Conservation (phyloP, 2,329 filamentous ascomycete genomes). For the Claviceps pazoutovae region DNA sequence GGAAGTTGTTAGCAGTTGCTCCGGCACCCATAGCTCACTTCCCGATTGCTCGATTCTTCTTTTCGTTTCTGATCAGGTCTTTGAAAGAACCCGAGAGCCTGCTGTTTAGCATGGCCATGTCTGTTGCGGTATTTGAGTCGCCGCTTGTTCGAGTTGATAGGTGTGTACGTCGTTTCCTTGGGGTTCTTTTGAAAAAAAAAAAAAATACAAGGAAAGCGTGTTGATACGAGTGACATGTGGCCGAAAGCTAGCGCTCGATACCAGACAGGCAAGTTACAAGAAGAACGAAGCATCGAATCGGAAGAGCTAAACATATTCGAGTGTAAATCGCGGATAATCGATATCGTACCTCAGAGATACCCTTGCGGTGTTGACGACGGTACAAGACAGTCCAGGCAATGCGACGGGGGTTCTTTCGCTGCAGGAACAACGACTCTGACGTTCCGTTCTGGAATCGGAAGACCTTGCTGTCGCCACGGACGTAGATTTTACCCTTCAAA, state of each 20-base stretch:
- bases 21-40: no score
- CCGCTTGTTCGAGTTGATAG: neutral
- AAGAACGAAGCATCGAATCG: neutral
- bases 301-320: neutral
- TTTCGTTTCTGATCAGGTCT: neutral
- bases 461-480: constrained; percentile 99
- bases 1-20: constrained; percentile 22
- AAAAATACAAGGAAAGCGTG: no score
- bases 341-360: constrained; percentile 92
- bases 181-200: no score
- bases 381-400: constrained; percentile 98
- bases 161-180: no score
- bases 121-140: neutral
- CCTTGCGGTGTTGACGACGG: constrained; percentile 99
- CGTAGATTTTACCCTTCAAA: constrained; percentile 88
- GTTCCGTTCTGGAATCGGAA: constrained; percentile 99
- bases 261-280: neutral
- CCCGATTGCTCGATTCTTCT: neutral
- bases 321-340: neutral
- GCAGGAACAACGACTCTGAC: constrained; percentile 98
- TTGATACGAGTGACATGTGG: neutral
- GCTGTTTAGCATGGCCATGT: neutral
- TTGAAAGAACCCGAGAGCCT: neutral
- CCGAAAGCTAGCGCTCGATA: neutral
- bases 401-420: constrained; percentile 99